Evolutionary conservation across 1,284 basidiomycete genomes (phyloP), one percentile per base, ranked within the genome.

Genomic region (Tilletia caries): DNA sequence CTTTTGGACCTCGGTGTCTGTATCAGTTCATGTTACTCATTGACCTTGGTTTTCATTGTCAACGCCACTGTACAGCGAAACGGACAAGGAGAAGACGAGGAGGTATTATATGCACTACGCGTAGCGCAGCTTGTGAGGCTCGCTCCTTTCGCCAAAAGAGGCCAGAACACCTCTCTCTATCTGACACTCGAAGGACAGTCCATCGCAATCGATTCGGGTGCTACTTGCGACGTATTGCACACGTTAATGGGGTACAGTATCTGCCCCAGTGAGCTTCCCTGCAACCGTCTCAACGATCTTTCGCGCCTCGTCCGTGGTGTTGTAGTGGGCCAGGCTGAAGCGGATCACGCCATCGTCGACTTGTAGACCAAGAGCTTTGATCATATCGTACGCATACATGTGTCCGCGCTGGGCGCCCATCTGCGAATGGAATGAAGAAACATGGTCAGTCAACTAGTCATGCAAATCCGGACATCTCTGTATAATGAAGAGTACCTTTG

Each of bases 281-380:
- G n/a, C n/a, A n/a, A n/a, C n/a, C 37, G 37, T 41, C 15, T 41
- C 37, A 6, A 6, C 37, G 15, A 41, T 15, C 37, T 41, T 41
- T 15, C 15, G 37, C 8, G 91, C 90, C 77, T 92, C 91, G 64
- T 88, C 86, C 1, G 89, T 85, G 0, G 91, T 91, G 80, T 92
- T 91, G 79, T 92, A 91, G 76, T 92, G 91, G 23, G 91, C 90
- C n/a, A 92, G 83, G 2, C 90, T 91, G 70, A 92, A 88, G 10
- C 91, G 87, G 41, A 91, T 88, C 1, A 91, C 88, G 0, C 88
- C 90, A 89, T 89, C 37, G 77, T 77, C 69, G 41, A 72, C 6
- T 65, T 67, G 66, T 8, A 76, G 25, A 1, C 64, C 68, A 5
- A 90, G 83, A 43, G 84, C 82, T 6, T 86, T 84, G 10, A 91